These are phyloP conservation scores for Candida adriatica DNA, from an alignment of 805 yeast genomes.

Conservation along the genomic window DNA sequence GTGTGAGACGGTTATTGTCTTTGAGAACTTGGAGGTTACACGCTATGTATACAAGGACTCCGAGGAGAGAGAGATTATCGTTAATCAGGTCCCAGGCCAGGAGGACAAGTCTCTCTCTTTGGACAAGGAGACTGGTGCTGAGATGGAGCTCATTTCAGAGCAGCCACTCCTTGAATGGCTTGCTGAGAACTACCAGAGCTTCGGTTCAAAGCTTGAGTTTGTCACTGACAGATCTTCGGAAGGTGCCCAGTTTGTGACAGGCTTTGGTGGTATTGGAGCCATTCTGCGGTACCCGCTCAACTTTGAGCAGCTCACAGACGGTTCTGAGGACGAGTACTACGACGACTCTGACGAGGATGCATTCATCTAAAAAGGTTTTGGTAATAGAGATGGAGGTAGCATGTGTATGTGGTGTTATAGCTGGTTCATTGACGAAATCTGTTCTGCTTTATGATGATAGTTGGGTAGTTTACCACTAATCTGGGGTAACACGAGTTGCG, in stretches of 20 bases:
- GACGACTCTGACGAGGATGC: slow-evolving; percentile 41
- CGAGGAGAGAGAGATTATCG: slow-evolving; percentile 72
- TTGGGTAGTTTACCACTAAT: too few relatives aligned
- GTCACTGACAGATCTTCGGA: slow-evolving; percentile 95
- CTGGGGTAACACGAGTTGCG: too few relatives aligned
- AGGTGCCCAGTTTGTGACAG: slow-evolving; percentile 97
- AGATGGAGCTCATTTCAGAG: slow-evolving; percentile 85
- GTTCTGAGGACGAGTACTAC: slow-evolving; percentile 85
- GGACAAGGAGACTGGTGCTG: slow-evolving; percentile 83
- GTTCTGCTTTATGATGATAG: too few relatives aligned
- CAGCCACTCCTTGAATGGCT: slow-evolving; percentile 91
- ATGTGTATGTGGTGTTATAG: too few relatives aligned
- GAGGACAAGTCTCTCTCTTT: slow-evolving; percentile 69
- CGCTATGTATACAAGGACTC: slow-evolving; percentile 81
- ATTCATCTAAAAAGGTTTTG: slow-evolving; percentile 14
- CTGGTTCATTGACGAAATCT: too few relatives aligned
- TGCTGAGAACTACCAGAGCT: slow-evolving; percentile 91
- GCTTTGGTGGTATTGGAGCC: slow-evolving; percentile 99
- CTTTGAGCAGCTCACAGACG: slow-evolving; percentile 91
- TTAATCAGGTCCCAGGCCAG: slow-evolving; percentile 64
- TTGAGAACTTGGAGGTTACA: slow-evolving; percentile 80
- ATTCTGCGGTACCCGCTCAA: slow-evolving; percentile 92
- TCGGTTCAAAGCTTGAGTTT: slow-evolving; percentile 93
- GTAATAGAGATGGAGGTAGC: too few relatives aligned
- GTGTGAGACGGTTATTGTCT: slow-evolving; percentile 85